Base-by-base conservation (phyloP, 2,329 filamentous ascomycete species). In the Ascosphaera apis region DNA sequence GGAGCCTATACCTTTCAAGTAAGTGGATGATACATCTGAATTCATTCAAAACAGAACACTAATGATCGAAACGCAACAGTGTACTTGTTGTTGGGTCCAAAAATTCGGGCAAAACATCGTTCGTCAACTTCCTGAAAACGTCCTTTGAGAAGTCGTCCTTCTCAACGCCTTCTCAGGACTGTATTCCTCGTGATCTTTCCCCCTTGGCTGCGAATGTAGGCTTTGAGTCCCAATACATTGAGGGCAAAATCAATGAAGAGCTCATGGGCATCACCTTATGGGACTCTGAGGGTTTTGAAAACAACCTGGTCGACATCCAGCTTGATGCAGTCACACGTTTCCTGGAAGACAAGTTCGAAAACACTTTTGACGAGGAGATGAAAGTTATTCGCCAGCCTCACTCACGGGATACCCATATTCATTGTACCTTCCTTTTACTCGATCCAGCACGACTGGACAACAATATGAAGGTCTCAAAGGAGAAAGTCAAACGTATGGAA, bases 1-100 rank as follows among this genome's bases (percentile, higher is more conserved):
- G 65, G 88, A 98, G 51, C 88, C 88, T 6, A 93, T 86, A 8
- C 83, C 88, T 1, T 92, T 95, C 69, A 98, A 98, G 86, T 95
- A 64, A 69, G 83, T 69, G 39, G 21, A 15, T 27, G 16, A 12
- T 9, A 33, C n/a, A 16, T 13, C 15, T 13, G 9, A 12, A 33
- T 23, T 34, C 13, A 21, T 13, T 23, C 27, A 4, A 23, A 36
- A 13, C 15, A 2, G 31, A 9, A 3, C 33, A 3, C 16, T 19
- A 34, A 21, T 33, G 19, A 18, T 33, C 16, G 13, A 8, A 19
- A 30, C 15, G 25, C 28, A 25, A 32, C 38, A 95, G 86, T 55
- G 74, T 98, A 46, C 70, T 98, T 40, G 75, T 98, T 41, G 72
- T 95, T 48, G 88, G 88, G 40, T 77, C 82, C 35, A 75, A 79